phyloP scores from a whole-genome alignment of 345 rosid species.

The Salix purpurea region DNA sequence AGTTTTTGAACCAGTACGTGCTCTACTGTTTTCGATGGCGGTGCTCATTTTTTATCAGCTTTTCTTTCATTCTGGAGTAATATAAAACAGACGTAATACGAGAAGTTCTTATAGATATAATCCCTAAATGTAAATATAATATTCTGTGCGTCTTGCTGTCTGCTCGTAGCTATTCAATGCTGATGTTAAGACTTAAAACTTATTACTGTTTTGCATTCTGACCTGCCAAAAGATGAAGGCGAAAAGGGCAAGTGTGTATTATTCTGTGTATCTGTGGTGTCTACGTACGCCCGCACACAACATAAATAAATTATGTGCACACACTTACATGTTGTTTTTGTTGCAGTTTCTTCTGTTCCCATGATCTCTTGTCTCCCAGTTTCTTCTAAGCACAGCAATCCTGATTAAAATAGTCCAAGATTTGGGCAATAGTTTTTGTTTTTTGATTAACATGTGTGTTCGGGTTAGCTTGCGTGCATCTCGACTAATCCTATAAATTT shows the following conservation, averaged over 20 bases:
- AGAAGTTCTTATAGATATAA: too few relatives aligned
- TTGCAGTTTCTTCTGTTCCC: slow-evolving; percentile 15
- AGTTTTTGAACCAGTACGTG: not conserved
- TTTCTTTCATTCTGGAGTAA: not conserved
- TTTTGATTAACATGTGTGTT: too few relatives aligned
- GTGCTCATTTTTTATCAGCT: not conserved
- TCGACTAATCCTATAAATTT: too few relatives aligned
- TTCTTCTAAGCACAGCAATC: slow-evolving; percentile 32
- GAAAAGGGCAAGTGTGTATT: not conserved
- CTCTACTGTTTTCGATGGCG: not conserved
- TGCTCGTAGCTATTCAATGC: not conserved
- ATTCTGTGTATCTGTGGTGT: not conserved
- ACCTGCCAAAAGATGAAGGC: not conserved
- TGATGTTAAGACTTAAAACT: not conserved
- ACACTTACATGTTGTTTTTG: not conserved
- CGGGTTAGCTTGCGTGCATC: too few relatives aligned
- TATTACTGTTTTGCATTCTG: not conserved
- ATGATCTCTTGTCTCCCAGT: slow-evolving; percentile 43
- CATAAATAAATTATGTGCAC: not conserved
- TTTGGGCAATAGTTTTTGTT: slow-evolving; percentile 40
- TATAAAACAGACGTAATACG: not conserved
- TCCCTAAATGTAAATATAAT: not conserved
- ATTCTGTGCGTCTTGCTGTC: not conserved
- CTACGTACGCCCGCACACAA: not conserved
- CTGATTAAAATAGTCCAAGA: slow-evolving; percentile 31